Evolutionary conservation across 768 basidiomycete species (phyloP).

Genomic region (Trametes elegans): DNA sequence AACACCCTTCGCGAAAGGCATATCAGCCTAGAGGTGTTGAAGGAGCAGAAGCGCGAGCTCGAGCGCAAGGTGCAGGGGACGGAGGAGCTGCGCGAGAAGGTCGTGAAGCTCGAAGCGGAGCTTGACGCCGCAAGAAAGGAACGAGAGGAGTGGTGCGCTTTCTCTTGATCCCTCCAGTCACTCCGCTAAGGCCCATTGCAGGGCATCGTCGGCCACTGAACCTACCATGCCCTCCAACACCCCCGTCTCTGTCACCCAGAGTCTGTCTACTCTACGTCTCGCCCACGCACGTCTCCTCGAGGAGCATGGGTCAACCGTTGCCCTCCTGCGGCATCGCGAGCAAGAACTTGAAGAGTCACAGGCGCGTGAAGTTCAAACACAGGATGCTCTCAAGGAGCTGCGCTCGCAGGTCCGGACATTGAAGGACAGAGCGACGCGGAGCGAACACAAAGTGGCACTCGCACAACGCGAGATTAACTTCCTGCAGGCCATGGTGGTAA

Average conservation of each 20-base stretch:
- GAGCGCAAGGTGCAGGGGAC: constrained; percentile 49
- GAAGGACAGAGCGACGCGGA: constrained; percentile 39
- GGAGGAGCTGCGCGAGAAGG: constrained; percentile 55
- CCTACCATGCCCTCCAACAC: constrained; percentile 41
- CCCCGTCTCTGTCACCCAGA: constrained; percentile 55
- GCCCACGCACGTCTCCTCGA: constrained; percentile 63
- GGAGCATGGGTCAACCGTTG: constrained; percentile 57
- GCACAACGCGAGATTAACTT: constrained; percentile 66
- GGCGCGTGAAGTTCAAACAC: constrained; percentile 25
- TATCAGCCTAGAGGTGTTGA: constrained; percentile 64
- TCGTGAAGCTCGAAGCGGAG: constrained; percentile 60
- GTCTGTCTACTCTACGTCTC: constrained; percentile 58
- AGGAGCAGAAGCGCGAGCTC: constrained; percentile 70
- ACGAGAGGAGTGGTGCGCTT: constrained; percentile 54
- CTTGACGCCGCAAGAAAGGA: constrained; percentile 58
- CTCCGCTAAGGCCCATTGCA: too few relatives aligned
- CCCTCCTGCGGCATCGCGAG: constrained; percentile 53
- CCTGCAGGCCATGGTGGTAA: constrained; percentile 62
- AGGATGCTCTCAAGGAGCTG: constrained; percentile 30
- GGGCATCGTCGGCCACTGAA: constrained; percentile 38
- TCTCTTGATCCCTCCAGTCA: background rate
- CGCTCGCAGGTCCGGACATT: constrained; percentile 37
- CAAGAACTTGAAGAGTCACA: constrained; percentile 45
- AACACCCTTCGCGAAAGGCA: constrained; percentile 50
- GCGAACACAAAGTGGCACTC: constrained; percentile 40